Percentiles rank a stretch among this genome's conserved stretches.
phyloP scores from a whole-genome alignment of 192 early-diverging fungal genomes.

The Glomus cerebriforme region DNA sequence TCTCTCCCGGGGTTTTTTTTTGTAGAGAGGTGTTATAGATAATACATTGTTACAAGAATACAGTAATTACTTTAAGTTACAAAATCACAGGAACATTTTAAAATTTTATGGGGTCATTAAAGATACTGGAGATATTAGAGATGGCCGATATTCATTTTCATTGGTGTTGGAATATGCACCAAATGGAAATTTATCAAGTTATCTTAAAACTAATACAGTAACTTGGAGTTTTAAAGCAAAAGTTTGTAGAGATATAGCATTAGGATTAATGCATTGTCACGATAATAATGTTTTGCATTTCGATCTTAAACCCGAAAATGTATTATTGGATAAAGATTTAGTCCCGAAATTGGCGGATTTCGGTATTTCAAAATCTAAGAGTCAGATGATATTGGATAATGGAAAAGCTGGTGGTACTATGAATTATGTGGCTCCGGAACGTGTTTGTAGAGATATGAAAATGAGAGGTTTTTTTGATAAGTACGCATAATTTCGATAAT shows the following conservation, averaged over 20 bases:
- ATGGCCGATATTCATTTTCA: constrained; percentile 17
- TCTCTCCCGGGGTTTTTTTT: not conserved
- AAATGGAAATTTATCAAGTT: constrained; percentile 28
- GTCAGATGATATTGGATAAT: constrained; percentile 19
- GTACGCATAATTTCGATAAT: not conserved
- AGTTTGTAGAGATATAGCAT: constrained; percentile 16
- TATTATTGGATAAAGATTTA: constrained; percentile 2
- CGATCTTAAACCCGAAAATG: constrained; percentile 29
- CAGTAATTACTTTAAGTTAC: constrained; percentile 25
- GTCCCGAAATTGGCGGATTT: constrained; percentile 30
- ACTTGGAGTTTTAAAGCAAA: constrained; percentile 3
- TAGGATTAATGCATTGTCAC: constrained; percentile 28
- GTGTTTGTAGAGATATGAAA: constrained; percentile 8
- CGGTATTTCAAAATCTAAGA: constrained; percentile 25
- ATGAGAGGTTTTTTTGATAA: constrained; percentile 24
- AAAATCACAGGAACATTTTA: constrained; percentile 21
- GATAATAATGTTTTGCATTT: constrained; percentile 28
- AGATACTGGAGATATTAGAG: constrained; percentile 23
- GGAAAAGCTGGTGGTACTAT: constrained; percentile 24
- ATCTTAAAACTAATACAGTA: constrained; percentile 28
- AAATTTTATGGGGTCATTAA: constrained; percentile 29
- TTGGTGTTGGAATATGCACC: constrained; percentile 26
- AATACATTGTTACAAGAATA: constrained; percentile 26
- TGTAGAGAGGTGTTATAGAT: not conserved
- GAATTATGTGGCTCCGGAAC: constrained; percentile 29